phyloP scores from a whole-genome alignment of 768 basidiomycete genomes.

The Coprinopsis strossmayeri region DNA sequence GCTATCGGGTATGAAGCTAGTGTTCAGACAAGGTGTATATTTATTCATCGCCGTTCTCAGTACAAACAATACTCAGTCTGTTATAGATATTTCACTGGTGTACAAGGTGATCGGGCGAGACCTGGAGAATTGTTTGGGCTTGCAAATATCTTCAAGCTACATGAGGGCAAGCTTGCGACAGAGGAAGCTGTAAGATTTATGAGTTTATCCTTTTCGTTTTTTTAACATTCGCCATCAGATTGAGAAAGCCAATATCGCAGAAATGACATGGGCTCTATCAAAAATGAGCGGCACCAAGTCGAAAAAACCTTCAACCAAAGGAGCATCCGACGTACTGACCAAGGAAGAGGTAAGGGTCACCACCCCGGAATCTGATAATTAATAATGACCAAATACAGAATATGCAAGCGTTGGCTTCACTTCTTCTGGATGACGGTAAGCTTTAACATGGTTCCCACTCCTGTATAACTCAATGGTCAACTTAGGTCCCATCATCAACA shows the following conservation, averaged over 20 bases:
- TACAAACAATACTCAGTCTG: too few species aligned
- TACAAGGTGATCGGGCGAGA: conserved; percentile 69
- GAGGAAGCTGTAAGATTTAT: conserved; percentile 55
- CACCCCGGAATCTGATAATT: not conserved
- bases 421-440: conserved; percentile 70
- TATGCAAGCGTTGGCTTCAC: conserved; percentile 26
- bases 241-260: conserved; percentile 63
- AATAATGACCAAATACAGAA: conserved; percentile 5
- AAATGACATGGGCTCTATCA: conserved; percentile 77
- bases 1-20: conserved; percentile 83
- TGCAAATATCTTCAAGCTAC: conserved; percentile 78
- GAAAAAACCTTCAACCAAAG: conserved; percentile 19
- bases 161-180: conserved; percentile 63
- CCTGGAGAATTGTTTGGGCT: conserved; percentile 84
- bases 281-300: conserved; percentile 46
- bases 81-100: conserved; percentile 77
- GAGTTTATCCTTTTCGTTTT: not conserved
- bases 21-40: conserved; percentile 63
- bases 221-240: conserved; percentile 40
- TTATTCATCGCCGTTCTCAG: not conserved
- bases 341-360: conserved; percentile 33
- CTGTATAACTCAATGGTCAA: not conserved
- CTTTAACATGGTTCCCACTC: conserved; percentile 1
- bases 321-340: conserved; percentile 6
- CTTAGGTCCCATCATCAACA: conserved; percentile 28